These are phyloP conservation scores for Wallacemonas collosoma DNA, from an alignment of 208 protist species.

Conservation along the genomic window DNA sequence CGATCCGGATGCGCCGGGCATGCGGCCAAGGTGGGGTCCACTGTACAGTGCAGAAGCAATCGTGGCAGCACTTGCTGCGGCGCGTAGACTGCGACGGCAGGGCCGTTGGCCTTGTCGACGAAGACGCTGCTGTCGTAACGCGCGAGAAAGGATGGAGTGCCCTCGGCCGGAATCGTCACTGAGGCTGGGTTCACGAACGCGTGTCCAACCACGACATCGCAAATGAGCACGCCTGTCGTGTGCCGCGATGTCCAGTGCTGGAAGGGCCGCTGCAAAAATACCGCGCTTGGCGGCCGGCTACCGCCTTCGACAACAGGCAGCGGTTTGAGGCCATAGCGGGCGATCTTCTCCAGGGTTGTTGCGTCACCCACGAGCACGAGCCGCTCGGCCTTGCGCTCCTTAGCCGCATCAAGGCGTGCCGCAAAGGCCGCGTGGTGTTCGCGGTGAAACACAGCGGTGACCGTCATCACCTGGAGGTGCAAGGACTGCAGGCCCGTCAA, in stretches of 20 bases:
- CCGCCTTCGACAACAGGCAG: background rate
- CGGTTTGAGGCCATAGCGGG: slow-evolving; percentile 2
- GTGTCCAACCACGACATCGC: slow-evolving; percentile 67
- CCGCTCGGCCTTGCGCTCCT: slow-evolving; percentile 42
- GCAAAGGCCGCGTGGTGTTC: slow-evolving; percentile 61
- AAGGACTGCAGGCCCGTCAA: slow-evolving; percentile 53
- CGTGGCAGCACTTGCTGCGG: slow-evolving; percentile 65
- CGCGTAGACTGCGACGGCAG: slow-evolving; percentile 50
- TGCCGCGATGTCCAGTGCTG: slow-evolving; percentile 31
- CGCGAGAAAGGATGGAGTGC: slow-evolving; percentile 33
- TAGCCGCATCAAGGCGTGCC: slow-evolving; percentile 16
- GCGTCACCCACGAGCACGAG: slow-evolving; percentile 63
- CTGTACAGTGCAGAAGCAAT: slow-evolving; percentile 57
- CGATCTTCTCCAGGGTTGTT: slow-evolving; percentile 10
- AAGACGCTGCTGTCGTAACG: slow-evolving; percentile 68
- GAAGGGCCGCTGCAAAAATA: slow-evolving; percentile 68
- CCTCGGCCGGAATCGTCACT: slow-evolving; percentile 28
- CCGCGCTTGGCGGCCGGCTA: slow-evolving; percentile 9
- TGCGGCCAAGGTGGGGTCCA: slow-evolving; percentile 54
- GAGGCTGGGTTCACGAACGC: slow-evolving; percentile 27
- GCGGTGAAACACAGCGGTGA: slow-evolving; percentile 51
- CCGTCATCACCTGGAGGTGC: slow-evolving; percentile 45
- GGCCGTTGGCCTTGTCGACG: slow-evolving; percentile 35
- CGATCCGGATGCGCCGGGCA: slow-evolving; percentile 65
- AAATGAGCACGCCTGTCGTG: slow-evolving; percentile 57